These are phyloP conservation scores for Phytophthora megakarya DNA, from an alignment of 352 stramenopile genomes.

Conservation along the genomic window DNA sequence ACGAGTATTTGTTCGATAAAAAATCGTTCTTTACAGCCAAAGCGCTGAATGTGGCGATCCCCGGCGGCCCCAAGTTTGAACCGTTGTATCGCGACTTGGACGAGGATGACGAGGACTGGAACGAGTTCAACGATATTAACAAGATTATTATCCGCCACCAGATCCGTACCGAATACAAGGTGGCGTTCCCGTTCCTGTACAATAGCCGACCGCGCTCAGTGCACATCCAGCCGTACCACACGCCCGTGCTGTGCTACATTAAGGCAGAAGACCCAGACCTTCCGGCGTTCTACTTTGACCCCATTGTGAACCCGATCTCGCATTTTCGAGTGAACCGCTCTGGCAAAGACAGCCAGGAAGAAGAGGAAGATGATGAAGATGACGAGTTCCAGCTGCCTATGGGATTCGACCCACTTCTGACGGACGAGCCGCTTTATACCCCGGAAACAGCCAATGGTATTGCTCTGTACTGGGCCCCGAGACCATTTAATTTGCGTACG, in stretches of 20 bases:
- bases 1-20: slow-evolving; percentile 93
- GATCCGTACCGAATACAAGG: slow-evolving; percentile 99
- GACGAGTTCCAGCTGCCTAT: slow-evolving; percentile 91
- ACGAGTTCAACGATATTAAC: slow-evolving; percentile 99
- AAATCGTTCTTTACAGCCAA: slow-evolving; percentile 99
- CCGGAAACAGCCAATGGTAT: slow-evolving; percentile 97
- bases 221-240: slow-evolving; percentile 96
- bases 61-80: slow-evolving; percentile 99
- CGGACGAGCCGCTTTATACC: slow-evolving; percentile 94
- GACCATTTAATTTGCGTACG: slow-evolving; percentile 97
- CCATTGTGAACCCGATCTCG: slow-evolving; percentile 98
- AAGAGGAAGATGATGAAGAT: slow-evolving; percentile 76
- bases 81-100: slow-evolving; percentile 98
- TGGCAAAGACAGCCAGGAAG: slow-evolving; percentile 50
- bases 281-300: slow-evolving; percentile 97
- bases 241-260: slow-evolving; percentile 97
- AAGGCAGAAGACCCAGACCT: slow-evolving; percentile 95
- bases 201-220: slow-evolving; percentile 98
- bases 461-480: slow-evolving; percentile 97
- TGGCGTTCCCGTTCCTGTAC: slow-evolving; percentile 99
- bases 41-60: slow-evolving; percentile 99
- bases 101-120: slow-evolving; percentile 99
- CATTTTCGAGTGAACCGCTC: slow-evolving; percentile 87
- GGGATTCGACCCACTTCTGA: slow-evolving; percentile 92
- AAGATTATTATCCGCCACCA: slow-evolving; percentile 99